phyloP scores from a whole-genome alignment of 371 early-diverging fungal genomes.

The Mortierella sp. region DNA sequence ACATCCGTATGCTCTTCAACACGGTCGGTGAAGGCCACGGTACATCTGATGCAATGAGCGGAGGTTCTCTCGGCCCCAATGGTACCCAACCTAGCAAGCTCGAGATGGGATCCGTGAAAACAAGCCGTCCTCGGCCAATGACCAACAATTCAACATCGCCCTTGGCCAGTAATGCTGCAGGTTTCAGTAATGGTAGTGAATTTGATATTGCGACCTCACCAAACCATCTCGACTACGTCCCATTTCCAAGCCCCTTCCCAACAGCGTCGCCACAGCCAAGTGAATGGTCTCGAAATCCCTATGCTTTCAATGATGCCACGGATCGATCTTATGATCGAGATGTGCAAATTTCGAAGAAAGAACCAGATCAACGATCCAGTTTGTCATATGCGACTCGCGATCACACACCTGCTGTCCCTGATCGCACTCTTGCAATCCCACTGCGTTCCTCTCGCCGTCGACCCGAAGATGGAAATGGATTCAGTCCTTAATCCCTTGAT shows the following conservation, averaged over 20 bases:
- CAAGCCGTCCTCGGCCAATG: slow-evolving; percentile 25
- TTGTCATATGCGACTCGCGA: not conserved
- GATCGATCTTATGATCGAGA: not conserved
- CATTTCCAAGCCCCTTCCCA: slow-evolving; percentile 1
- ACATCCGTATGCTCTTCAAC: slow-evolving; percentile 50
- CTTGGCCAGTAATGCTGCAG: slow-evolving; percentile 26
- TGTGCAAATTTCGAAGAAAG: not conserved
- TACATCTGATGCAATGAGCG: slow-evolving; percentile 8
- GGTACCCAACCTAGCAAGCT: slow-evolving; percentile 20
- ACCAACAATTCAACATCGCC: slow-evolving; percentile 46
- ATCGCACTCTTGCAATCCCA: slow-evolving; percentile 16
- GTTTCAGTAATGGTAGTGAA: slow-evolving; percentile 21
- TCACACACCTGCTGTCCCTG: slow-evolving; percentile 3
- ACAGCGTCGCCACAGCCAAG: not conserved
- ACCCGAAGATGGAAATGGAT: not conserved
- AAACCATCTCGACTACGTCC: slow-evolving; percentile 10
- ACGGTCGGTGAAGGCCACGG: slow-evolving; percentile 17
- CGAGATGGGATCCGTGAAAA: slow-evolving; percentile 32
- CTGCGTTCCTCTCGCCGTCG: slow-evolving; percentile 8
- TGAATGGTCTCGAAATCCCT: slow-evolving; percentile 20
- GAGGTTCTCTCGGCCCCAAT: slow-evolving; percentile 4
- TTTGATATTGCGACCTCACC: slow-evolving; percentile 5
- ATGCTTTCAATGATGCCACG: not conserved
- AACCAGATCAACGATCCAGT: not conserved
- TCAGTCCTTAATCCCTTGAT: not conserved